phyloP scores from a whole-genome alignment of 2,329 filamentous ascomycete species.

The Colletotrichum sp. region DNA sequence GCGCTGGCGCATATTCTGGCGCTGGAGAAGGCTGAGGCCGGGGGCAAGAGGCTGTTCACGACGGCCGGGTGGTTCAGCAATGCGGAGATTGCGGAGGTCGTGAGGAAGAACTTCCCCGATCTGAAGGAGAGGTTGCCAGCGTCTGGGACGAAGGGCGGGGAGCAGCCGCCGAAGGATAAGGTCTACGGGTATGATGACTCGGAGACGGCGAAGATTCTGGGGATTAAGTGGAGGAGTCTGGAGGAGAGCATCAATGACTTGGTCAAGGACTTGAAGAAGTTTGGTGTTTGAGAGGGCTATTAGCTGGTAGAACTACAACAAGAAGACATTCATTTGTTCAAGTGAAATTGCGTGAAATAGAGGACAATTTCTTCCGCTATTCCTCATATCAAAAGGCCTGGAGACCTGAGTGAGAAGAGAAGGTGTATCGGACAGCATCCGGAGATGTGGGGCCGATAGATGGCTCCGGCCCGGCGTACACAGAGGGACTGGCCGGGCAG shows the following conservation, averaged over 20 bases:
- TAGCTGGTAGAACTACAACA: not conserved
- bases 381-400: not conserved
- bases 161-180: slow-evolving; percentile 39
- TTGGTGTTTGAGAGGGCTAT: slow-evolving; percentile 27
- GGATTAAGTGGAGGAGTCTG: slow-evolving; percentile 65
- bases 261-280: slow-evolving; percentile 40
- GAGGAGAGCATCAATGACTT: slow-evolving; percentile 69
- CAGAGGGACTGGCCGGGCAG: not conserved
- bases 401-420: not conserved
- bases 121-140: slow-evolving; percentile 51
- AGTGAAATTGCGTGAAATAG: not conserved
- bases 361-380: rapidly evolving
- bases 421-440: not conserved
- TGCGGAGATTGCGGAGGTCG: slow-evolving; percentile 46
- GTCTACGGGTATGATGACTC: slow-evolving; percentile 63
- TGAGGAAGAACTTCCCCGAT: slow-evolving; percentile 55
- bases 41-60: slow-evolving; percentile 57
- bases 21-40: slow-evolving; percentile 51
- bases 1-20: slow-evolving; percentile 59
- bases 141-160: slow-evolving; percentile 48
- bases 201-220: slow-evolving; percentile 63
- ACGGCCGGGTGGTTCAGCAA: slow-evolving; percentile 53
- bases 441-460: not conserved
- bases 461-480: not conserved
- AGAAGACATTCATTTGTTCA: not conserved